These are phyloP conservation scores for Amylostereum areolatum DNA, from an alignment of 1,284 basidiomycete genomes.

Conservation along the genomic window DNA sequence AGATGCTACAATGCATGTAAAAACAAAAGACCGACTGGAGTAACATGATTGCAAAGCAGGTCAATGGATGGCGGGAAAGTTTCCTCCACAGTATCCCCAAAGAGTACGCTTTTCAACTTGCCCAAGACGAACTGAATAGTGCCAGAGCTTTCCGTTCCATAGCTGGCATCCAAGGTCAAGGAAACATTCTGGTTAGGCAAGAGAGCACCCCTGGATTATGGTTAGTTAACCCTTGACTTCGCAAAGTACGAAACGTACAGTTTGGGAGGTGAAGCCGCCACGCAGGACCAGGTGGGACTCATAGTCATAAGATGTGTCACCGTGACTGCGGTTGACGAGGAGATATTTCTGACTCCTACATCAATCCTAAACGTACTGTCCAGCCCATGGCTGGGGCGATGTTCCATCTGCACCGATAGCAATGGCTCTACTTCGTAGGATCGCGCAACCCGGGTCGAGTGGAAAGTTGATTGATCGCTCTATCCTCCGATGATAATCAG, in stretches of 20 bases:
- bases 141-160: constrained; percentile 31
- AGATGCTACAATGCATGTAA: background rate
- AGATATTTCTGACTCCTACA: constrained; percentile 51
- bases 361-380: constrained; percentile 50
- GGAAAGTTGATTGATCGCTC: constrained; percentile 33
- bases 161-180: constrained; percentile 36
- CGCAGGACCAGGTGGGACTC: constrained; percentile 61
- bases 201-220: constrained; percentile 33
- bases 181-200: constrained; percentile 45
- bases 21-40: constrained; percentile 32
- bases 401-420: constrained; percentile 42
- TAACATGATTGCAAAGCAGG: constrained; percentile 43
- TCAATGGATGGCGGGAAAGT: constrained; percentile 51
- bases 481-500: constrained; percentile 5
- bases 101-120: constrained; percentile 49
- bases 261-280: constrained; percentile 24
- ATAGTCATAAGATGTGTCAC: constrained; percentile 54
- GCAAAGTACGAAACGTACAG: constrained; percentile 32
- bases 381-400: constrained; percentile 41
- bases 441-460: constrained; percentile 49
- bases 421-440: constrained; percentile 53
- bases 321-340: constrained; percentile 33
- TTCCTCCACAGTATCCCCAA: constrained; percentile 35
- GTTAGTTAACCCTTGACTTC: background rate
- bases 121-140: constrained; percentile 44